Conservation (phyloP, 2,329 filamentous ascomycete genomes). For the Botryosphaeria agaves region DNA sequence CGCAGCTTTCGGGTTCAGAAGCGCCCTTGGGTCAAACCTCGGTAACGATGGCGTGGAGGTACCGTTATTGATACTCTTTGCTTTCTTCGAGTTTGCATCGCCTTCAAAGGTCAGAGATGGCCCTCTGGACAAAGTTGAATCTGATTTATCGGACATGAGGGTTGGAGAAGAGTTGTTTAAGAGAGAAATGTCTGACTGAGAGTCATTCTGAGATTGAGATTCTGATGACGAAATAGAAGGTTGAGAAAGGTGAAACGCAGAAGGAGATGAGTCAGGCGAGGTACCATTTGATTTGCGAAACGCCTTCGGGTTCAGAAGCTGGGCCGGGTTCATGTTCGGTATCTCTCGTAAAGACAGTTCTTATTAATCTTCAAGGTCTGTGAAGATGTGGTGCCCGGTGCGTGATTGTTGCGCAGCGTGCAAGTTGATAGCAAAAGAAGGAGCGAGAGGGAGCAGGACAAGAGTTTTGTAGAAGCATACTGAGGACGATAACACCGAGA, state of each 20-base stretch:
- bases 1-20: slow-evolving; percentile 17
- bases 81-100: background rate
- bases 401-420: background rate
- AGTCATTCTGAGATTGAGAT: background rate
- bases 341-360: background rate
- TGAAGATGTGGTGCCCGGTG: background rate
- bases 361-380: background rate
- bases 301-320: slow-evolving; percentile 19
- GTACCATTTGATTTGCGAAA: slow-evolving; percentile 15
- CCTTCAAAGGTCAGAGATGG: background rate
- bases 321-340: slow-evolving; percentile 13
- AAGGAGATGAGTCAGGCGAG: slow-evolving; percentile 1
- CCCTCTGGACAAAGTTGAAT: background rate
- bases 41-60: slow-evolving; percentile 3
- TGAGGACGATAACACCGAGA: no score
- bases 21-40: slow-evolving; percentile 12
- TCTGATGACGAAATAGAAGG: slow-evolving; percentile 1
- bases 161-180: slow-evolving; percentile 1
- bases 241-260: background rate
- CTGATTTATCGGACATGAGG: background rate
- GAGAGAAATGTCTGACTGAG: background rate
- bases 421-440: background rate
- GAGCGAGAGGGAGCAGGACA: background rate
- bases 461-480: background rate
- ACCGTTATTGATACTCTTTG: background rate